Evolutionary conservation across 441 rosid species (phyloP).

Genomic region (Gossypium davidsonii): DNA sequence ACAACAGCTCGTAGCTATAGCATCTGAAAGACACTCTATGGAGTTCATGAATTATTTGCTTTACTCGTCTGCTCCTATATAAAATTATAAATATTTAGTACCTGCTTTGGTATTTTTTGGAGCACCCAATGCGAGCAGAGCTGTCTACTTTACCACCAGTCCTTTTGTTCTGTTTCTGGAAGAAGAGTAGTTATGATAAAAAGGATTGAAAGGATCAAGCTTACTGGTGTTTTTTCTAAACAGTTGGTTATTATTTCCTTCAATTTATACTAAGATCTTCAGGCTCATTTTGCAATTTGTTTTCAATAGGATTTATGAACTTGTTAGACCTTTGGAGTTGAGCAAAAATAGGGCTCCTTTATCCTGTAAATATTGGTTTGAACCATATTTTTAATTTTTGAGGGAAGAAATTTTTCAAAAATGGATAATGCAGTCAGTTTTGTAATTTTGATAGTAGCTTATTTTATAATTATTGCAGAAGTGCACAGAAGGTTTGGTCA

Average conservation of each 20-base stretch:
- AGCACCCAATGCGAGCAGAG: background rate
- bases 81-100: background rate
- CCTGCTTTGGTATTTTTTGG: background rate
- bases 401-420: background rate
- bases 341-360: background rate
- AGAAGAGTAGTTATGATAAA: background rate
- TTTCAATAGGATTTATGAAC: conserved; percentile 5
- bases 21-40: conserved; percentile 13
- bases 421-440: conserved; percentile 7
- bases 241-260: background rate
- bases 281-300: conserved; percentile 6
- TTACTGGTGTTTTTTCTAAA: background rate
- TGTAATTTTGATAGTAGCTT: conserved; percentile 18
- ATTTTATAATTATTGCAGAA: conserved; percentile 45
- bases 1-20: conserved; percentile 4
- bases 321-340: background rate
- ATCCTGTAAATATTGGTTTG: background rate
- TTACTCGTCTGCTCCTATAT: background rate
- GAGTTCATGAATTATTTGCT: background rate
- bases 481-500: conserved; percentile 83
- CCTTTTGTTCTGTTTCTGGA: conserved; percentile 2
- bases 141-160: background rate
- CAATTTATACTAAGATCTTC: background rate
- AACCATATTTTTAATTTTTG: background rate
- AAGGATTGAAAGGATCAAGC: conserved; percentile 4